Evolutionary conservation across 306 rosid species (phyloP).

Genomic region (Cajanus cajan): DNA sequence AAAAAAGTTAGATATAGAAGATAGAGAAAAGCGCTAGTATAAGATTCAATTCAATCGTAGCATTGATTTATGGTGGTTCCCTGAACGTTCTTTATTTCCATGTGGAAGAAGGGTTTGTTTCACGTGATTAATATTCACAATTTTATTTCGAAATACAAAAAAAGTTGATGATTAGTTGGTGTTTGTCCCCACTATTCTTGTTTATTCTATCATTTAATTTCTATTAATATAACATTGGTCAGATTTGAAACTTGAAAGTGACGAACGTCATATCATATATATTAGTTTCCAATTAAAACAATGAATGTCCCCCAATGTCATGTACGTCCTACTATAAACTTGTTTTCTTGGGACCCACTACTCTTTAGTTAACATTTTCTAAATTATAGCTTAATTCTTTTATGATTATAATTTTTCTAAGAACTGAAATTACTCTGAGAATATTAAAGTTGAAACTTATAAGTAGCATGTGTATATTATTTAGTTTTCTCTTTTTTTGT

Average conservation of each 20-base stretch:
- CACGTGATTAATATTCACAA: conserved; percentile 22
- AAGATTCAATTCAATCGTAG: not conserved
- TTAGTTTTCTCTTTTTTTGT: too few species aligned
- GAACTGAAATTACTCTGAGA: too few species aligned
- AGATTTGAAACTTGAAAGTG: not conserved
- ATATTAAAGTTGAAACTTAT: too few species aligned
- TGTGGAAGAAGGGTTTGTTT: conserved; percentile 5
- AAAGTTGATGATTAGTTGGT: not conserved
- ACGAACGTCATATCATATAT: not conserved
- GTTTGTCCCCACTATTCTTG: not conserved
- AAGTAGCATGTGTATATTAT: too few species aligned
- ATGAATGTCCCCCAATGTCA: not conserved
- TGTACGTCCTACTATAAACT: not conserved
- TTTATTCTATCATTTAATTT: not conserved
- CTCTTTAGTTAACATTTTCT: not conserved
- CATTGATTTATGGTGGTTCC: not conserved
- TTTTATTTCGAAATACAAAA: not conserved
- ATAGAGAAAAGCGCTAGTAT: not conserved
- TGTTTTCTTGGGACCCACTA: not conserved
- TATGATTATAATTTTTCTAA: too few species aligned
- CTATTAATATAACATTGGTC: not conserved
- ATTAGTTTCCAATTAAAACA: not conserved
- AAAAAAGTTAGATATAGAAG: not conserved
- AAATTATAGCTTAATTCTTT: too few species aligned
- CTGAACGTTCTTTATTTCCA: conserved; percentile 28